Base-by-base conservation (phyloP, 768 basidiomycete species). In the Pisolithus tinctorius region DNA sequence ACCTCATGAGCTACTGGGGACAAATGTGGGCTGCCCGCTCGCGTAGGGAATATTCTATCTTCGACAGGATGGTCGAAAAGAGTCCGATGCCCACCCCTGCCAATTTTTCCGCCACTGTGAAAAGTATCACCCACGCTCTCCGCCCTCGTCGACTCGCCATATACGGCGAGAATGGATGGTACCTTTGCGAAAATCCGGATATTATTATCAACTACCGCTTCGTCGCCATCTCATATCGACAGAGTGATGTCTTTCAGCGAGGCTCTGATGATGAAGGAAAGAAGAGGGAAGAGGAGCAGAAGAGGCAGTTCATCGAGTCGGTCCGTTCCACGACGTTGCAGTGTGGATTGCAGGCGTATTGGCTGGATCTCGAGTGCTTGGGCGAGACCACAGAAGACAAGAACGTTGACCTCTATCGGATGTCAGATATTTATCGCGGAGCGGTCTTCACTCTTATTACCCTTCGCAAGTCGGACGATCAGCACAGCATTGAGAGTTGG, bases 21-120 rank as follows among this genome's bases (percentile, higher is more conserved):
- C 60, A 60, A 34, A 38, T 60, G 42, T 60, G 59, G 59, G 53
- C 60, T 20, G 59, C 60, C 9, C 60, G 60, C 27, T 60, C 60
- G 4, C n/a, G 16, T 2, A 61, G 25, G 40, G 60, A 60, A 14
- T 36, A 55, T 42, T 60, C 60, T 9, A 37, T 41, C 4, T 57
- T 25, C 25, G 52, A 6, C 46, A 52, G 11, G 34, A 45, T 25
- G 34, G 30, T 6, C 42, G 38, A 20, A 29, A 50, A 11, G 50
- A 48, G 29, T 27, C 26, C 26, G 4, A 45, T 57, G 50, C 49
- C 53, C 14, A 38, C 25, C 1, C 54, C 50, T 23, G 30, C 43
- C n/a, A 44, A 40, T 17, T 31, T 34, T 6, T 1, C 44, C n/a
- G 47, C 10, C 17, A 45, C 43, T 1, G 3, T 37, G 16, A 27